Evolutionary conservation across 2,329 filamentous ascomycete genomes (phyloP), one percentile per base, ranked within the genome.

Genomic region (Colletotrichum euphorbiae): DNA sequence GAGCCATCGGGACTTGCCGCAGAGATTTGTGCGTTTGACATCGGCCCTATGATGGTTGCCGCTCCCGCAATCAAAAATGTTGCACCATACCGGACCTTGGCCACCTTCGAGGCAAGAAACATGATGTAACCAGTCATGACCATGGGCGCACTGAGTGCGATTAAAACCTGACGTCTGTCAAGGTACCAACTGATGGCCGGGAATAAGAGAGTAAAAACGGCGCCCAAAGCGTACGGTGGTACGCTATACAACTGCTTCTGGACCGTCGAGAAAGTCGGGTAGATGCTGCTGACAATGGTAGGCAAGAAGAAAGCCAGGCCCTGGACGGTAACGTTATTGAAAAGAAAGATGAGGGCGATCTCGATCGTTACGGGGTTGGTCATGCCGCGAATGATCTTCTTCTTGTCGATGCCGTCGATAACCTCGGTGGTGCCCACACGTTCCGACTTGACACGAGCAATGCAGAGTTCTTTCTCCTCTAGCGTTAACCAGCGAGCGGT

Each of bases 121-220:
- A 93, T 89, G 75, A 87, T 87, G 76, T 92, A 93, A 0, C 91
- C 91, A 3, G 85, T 75, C 84, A 93, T 92, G 71, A 90, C 87
- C 6, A 92, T 75, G 0, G 90, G 90, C 0, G 89, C 85, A 1
- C 82, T 83, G 11, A 83, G 62, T 52, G 90, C 83, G 74, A 92
- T 84, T 76, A 91, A 88, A 50, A 90, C 80, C 42, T 86, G 82
- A 8, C 90, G 84, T 1, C 78, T 79, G 73, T 92, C 89, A 63
- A 84, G 80, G 12, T 85, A 83, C 85, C 87, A 91, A 74, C 85
- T 88, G 4, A 90, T 75, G 63, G 85, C 86, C 0, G 90, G 89
- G 56, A 92, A 80, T 0, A 89, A 74, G 0, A 93, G 64, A 0
- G 87, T 89, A 77, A 91, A 91, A 75, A 92, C 87, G 0, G 84